Base-by-base conservation (phyloP, 345 rosid genomes). In the Eutrema japonicum region DNA sequence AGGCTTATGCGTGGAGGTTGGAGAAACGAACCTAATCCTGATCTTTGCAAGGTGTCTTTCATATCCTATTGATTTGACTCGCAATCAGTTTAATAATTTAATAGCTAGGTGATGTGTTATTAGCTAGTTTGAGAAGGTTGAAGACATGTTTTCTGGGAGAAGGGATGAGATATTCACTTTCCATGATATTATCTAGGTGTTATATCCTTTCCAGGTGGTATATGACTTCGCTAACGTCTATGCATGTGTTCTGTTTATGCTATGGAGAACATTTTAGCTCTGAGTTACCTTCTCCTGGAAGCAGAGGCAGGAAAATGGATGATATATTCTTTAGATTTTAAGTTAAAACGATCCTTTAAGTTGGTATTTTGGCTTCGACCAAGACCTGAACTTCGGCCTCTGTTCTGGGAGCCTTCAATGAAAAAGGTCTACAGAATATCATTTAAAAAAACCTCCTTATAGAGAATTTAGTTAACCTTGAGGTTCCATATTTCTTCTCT, bases 1-100 rank as follows among this genome's bases (percentile, higher is more conserved):
- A 88, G 94, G 87, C 81, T 94, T 36, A 84, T 94, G 89, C 83
- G 86, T 33, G 98, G 98, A 67, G 94, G 94, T 70, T 91, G 98
- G 98, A 89, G 98, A 82, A 88, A 94, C 78, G 97, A 91, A 65
- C 85, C 91, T 46, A 85, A 89, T 83, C 84, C 96, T 50, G 88
- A 94, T 79, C 37, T 80, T 48, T 94, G 97, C 90, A 86, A 85
- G 98, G 98, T 94, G 74, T 42, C 18, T 63, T 68, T 77, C 73
- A 13, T 64, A 65, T 64, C 10, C 47, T 63, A 45, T 47, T 46
- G 48, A 41, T 46, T 46, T 61, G 18, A 8, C 27, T 51, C 18
- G 0, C 68, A 68, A 42, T 33, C 53, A 26, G 56, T 53, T 37
- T 10, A 61, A 52, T 69, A 68, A 68, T 67, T 61, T 61, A 50